Evolutionary conservation across 106 monocot species (phyloP), one percentile per base, ranked within the genome.

Genomic region (Triglochin maritima): DNA sequence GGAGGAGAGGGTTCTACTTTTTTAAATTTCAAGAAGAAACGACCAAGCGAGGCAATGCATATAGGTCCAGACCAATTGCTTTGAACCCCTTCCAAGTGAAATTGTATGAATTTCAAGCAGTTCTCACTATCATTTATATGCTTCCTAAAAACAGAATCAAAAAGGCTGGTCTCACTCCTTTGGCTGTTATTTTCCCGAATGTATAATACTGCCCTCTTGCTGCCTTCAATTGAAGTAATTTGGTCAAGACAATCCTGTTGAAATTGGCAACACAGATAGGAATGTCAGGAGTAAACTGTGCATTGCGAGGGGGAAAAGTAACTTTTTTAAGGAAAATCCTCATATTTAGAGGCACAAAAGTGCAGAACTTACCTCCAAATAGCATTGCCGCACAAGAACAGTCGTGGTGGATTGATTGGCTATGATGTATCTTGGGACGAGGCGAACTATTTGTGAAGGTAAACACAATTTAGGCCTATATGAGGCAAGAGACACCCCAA

Each of bases 31-130:
- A 93, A 75, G 74, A 83, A 93, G 71, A 93, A 93, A 4, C 81
- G 81, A 57, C 93, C 93, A 59, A 93, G 77, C 29, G 93, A 93
- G 71, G 89, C 77, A 71, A 88, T 71, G 69, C 93, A 89, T 64
- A 93, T 72, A 66, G 93, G 86, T 47, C 93, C 93, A 56, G 93
- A 93, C 93, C 93, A 93, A 76, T 71, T 65, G 69, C 63, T 78
- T 57, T 72, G 77, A 79, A 17, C 51, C 13, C 76, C 84, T 65
- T 84, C 74, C 60, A 75, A 56, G 62, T 79, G 47, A 79, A 93
- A 89, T 68, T 93, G 84, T 49, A 93, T 48, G 71, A 82, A 93
- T 17, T 80, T 64, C 50, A 75, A 73, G 5, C 74, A 81, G 69
- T 82, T 72, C 56, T 81, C 93, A 62, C 55, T 69, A 43, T 44